Base-by-base conservation (phyloP, 2,329 filamentous ascomycete species). In the Alternaria longipes region DNA sequence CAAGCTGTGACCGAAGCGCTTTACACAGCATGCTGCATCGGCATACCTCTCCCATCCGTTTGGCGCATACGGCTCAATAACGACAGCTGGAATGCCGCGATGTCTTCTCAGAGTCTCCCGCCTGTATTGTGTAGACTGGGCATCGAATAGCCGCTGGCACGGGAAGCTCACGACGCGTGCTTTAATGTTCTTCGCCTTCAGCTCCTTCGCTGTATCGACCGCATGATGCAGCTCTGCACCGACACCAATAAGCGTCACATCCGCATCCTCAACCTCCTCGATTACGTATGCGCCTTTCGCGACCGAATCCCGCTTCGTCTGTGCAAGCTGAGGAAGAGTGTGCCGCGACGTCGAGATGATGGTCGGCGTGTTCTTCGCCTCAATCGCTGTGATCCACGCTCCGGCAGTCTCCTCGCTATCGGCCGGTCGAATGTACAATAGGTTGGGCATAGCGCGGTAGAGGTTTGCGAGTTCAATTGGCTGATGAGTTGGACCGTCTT, bases 401-500 rank as follows among this genome's bases (percentile, higher is more conserved):
- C 86, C 86, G 0, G 82, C 82, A 0, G 80, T 81, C 69, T 90
- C 87, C 66, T 89, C 86, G 44, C 80, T 82, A 62, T 89, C 87
- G 42, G 81, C 81, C 0, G 87, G 87, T 0, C 87, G 84, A 46
- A 89, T 86, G 71, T 88, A 89, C 1, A 84, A 75, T 1, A 89
- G 65, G 62, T 89, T 87, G 0, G 87, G 87, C 87, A 89, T 89
- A 8, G 86, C 84, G 2, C 87, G 83, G 72, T 86, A 89, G 2
- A 89, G 77, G 0, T 82, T 74, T 6, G 84, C 82, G 0, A 89
- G 79, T 32, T 83, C 86, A 22, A 89, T 83, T 1, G 87, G 87
- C 70, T 89, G 87, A 63, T 89, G 87, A 0, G 87, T 89, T 0
- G 87, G 87, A 0, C 87, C 87, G 61, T 89, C 84, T 66, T 89